Evolutionary conservation across 2,329 filamentous ascomycete genomes (phyloP).

Genomic region (Colletotrichum lupini): DNA sequence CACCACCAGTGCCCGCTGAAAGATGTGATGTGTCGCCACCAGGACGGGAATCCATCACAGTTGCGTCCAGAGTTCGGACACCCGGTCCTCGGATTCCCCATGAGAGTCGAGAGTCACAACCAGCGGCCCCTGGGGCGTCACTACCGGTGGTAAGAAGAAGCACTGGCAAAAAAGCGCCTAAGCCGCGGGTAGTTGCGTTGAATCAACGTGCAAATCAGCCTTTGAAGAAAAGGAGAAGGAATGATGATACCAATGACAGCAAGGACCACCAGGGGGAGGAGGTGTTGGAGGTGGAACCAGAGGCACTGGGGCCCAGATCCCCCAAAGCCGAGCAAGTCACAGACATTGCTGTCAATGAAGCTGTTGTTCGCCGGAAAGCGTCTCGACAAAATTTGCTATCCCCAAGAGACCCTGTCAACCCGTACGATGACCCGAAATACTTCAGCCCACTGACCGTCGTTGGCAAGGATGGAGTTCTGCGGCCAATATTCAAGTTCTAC

Average conservation of each 20-base stretch:
- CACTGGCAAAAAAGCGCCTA: conserved; percentile 14
- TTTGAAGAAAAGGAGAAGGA: neutral
- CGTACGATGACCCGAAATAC: conserved; percentile 23
- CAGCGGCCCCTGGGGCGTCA: neutral
- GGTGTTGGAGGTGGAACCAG: neutral
- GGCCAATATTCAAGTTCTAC: conserved; percentile 28
- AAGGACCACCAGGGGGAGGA: neutral
- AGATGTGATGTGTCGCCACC: neutral
- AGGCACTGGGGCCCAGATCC: neutral
- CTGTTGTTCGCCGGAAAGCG: neutral
- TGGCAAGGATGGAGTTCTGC: conserved; percentile 1
- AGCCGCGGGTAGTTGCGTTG: neutral
- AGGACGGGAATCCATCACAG: neutral
- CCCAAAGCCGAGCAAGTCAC: neutral
- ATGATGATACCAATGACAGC: neutral
- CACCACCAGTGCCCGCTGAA: neutral
- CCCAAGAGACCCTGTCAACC: neutral
- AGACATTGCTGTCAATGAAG: neutral
- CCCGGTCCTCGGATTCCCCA: too few relatives aligned
- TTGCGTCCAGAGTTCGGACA: too few relatives aligned
- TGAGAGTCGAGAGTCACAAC: neutral
- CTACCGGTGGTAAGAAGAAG: neutral
- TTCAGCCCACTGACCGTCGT: conserved; percentile 12
- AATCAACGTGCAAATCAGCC: neutral
- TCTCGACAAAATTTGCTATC: neutral